phyloP scores from a whole-genome alignment of 2,329 filamentous ascomycete species.

The Arthrobotrys pseudoclavata region DNA sequence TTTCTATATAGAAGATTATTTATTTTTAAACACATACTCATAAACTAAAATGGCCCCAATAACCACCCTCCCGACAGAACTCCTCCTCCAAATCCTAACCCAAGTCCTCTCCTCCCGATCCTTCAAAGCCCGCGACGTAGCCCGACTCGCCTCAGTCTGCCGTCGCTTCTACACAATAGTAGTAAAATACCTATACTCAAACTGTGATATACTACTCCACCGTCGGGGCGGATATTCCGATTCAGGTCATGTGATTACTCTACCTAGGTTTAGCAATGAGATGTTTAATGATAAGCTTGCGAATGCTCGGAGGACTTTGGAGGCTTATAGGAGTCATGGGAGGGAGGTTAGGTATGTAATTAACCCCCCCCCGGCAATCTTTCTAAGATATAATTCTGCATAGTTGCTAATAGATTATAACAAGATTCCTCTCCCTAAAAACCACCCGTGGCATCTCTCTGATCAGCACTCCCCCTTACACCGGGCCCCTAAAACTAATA shows the following conservation, averaged over 20 bases:
- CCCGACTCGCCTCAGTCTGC: slow-evolving; percentile 13
- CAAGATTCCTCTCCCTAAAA: slow-evolving; percentile 23
- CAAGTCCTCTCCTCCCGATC: slow-evolving; percentile 14
- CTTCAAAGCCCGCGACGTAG: slow-evolving; percentile 15
- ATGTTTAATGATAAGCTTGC: background rate
- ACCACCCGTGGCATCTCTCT: slow-evolving; percentile 6
- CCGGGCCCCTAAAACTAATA: background rate
- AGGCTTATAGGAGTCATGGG: slow-evolving; percentile 7
- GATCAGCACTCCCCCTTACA: background rate
- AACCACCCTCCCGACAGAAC: slow-evolving; percentile 14
- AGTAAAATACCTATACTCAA: slow-evolving; percentile 3
- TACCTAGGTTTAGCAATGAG: slow-evolving; percentile 2
- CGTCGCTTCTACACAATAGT: background rate
- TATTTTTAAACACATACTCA: no score
- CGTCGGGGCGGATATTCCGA: background rate
- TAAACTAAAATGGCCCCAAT: background rate
- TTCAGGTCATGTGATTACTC: background rate
- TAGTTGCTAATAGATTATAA: background rate
- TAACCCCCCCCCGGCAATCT: background rate
- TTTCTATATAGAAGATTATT: no score
- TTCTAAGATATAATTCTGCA: no score
- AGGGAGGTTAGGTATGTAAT: slow-evolving; percentile 16
- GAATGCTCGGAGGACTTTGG: slow-evolving; percentile 3
- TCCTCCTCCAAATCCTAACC: slow-evolving; percentile 19
- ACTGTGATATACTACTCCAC: slow-evolving; percentile 15